These are phyloP conservation scores for Termitomyces sp. DNA, from an alignment of 1,284 basidiomycete species.

Conservation along the genomic window DNA sequence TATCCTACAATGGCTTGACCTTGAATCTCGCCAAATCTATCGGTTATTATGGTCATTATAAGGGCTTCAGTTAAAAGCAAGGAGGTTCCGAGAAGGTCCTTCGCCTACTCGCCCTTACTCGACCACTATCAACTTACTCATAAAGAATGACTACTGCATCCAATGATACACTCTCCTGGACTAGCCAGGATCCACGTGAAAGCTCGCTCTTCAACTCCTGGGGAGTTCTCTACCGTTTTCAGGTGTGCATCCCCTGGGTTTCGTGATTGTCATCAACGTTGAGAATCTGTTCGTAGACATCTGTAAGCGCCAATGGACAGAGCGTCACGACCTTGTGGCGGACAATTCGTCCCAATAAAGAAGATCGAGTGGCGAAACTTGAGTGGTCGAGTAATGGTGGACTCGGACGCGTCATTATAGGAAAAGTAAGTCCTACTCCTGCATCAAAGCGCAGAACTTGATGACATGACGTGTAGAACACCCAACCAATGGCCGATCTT, in stretches of 20 bases:
- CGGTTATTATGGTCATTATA: slow-evolving; percentile 24
- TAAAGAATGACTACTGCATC: slow-evolving; percentile 46
- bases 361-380: slow-evolving; percentile 78
- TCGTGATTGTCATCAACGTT: not conserved
- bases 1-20: slow-evolving; percentile 27
- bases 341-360: slow-evolving; percentile 71
- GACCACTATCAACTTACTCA: slow-evolving; percentile 25
- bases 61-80: slow-evolving; percentile 38
- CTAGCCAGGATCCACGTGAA: slow-evolving; percentile 76
- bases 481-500: slow-evolving; percentile 74
- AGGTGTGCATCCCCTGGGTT: slow-evolving; percentile 38
- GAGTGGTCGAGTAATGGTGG: slow-evolving; percentile 78
- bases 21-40: slow-evolving; percentile 25
- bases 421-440: slow-evolving; percentile 50
- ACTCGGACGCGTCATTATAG: slow-evolving; percentile 76
- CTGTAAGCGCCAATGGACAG: slow-evolving; percentile 54
- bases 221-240: slow-evolving; percentile 77
- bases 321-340: slow-evolving; percentile 73
- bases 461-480: slow-evolving; percentile 43
- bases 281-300: slow-evolving; percentile 43
- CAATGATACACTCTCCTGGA: slow-evolving; percentile 78
- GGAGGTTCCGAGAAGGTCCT: slow-evolving; percentile 18
- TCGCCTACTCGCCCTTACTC: slow-evolving; percentile 19
- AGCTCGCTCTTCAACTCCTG: slow-evolving; percentile 75
- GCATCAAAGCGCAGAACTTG: slow-evolving; percentile 7